Conservation (phyloP, 2,329 filamentous ascomycete species). For the Hymenoscyphus occultus region DNA sequence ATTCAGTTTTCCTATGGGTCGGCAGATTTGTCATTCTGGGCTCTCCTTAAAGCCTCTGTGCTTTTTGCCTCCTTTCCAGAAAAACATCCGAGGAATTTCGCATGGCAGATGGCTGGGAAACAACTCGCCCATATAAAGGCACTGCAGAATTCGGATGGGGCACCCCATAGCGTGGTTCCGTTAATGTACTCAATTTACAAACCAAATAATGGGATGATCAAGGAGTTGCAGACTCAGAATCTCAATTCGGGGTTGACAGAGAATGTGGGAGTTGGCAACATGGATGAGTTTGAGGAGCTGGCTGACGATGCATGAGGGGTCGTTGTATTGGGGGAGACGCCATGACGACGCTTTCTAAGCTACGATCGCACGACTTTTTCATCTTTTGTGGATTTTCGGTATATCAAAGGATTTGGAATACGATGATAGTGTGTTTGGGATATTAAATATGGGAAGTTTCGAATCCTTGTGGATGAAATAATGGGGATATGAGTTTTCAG, state of each 20-base stretch:
- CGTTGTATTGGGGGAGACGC: neutral
- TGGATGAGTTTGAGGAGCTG: neutral
- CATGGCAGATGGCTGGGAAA: slow-evolving; percentile 34
- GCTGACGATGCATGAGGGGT: neutral
- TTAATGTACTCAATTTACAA: slow-evolving; percentile 26
- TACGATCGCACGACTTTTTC: too few relatives aligned
- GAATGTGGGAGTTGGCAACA: neutral
- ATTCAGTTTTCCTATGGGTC: slow-evolving; percentile 18
- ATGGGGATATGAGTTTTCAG: neutral
- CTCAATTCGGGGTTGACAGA: neutral
- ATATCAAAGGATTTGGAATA: neutral
- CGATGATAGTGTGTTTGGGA: neutral
- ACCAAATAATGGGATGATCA: slow-evolving; percentile 22
- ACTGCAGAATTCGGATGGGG: neutral
- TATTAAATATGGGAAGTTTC: neutral
- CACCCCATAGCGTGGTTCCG: slow-evolving; percentile 12
- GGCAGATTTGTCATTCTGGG: slow-evolving; percentile 39
- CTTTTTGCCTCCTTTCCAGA: slow-evolving; percentile 19
- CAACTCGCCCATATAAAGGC: slow-evolving; percentile 33
- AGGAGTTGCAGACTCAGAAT: neutral
- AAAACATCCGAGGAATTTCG: slow-evolving; percentile 10
- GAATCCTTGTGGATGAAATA: neutral
- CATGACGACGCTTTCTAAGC: neutral
- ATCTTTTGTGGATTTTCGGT: neutral
- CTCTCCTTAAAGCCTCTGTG: slow-evolving; percentile 44